Evolutionary conservation across 257 asterid species (phyloP), one percentile per base, ranked within the genome.

Genomic region (Penstemon newberryi): DNA sequence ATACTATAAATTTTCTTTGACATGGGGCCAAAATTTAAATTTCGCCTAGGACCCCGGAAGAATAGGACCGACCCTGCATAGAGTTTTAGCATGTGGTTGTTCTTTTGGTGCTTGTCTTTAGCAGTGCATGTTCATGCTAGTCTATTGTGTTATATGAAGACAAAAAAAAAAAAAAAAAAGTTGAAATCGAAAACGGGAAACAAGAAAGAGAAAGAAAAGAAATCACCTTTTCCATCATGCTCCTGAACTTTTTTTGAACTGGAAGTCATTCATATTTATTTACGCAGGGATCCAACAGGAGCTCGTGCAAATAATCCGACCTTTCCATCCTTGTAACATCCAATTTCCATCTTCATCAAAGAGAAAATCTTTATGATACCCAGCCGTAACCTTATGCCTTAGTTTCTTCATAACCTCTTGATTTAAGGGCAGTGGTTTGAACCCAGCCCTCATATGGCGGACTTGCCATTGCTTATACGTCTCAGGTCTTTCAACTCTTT

Each of bases 311-410:
- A 87, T 70, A 39, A 92, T 79, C 79, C 96, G 84, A 6, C 97
- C 98, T 79, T 92, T 92, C 98, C 98, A 92, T 33, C 98, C 98
- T 76, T 89, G 98, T 67, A 92, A 62, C 89, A 92, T 86, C 98
- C 98, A 92, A 12, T 73, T 66, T 3, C 92, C 86, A 73, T 92
- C 96, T 84, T 83, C 91, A 60, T 79, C 87, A 8, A 88, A 81
- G 60, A 86, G 73, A 61, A 89, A 92, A 81, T 92, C 96, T 56
- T 78, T 74, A 75, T 89, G 89, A 79, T 84, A 92, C 40, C 91
- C 76, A 1, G 67, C 40, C 25, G 73, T 60, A 38, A 63, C 76
- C 86, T 86, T 92, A 12, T 66, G 70, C 81, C 76, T 79, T 38
- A 92, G 51, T 75, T 84, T 89, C 43, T 73, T 79, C 72, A 89